These are phyloP conservation scores for Parmelia sp. DNA, from an alignment of 495 filamentous ascomycete genomes.

Conservation along the genomic window DNA sequence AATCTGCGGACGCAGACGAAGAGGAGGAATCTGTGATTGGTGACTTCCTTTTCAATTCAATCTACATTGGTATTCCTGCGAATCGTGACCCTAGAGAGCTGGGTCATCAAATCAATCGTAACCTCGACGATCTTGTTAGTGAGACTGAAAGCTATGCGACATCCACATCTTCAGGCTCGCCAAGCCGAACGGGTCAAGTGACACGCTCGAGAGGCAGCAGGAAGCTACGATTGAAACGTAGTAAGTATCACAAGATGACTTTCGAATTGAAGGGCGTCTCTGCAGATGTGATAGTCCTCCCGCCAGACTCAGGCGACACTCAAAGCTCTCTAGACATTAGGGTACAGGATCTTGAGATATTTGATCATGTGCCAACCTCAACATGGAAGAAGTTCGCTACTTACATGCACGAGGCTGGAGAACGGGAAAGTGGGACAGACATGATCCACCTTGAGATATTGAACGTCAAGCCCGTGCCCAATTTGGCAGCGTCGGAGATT, in stretches of 20 bases:
- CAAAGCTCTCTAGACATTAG: conserved; percentile 80
- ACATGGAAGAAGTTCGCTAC: conserved; percentile 98
- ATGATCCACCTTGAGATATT: conserved; percentile 88
- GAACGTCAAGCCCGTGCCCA: conserved; percentile 76
- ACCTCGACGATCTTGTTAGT: conserved; percentile 77
- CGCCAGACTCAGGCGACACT: conserved; percentile 68
- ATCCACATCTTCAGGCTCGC: conserved; percentile 54
- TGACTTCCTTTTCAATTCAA: conserved; percentile 96
- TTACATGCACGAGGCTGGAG: conserved; percentile 79
- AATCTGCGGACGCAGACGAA: conserved; percentile 47
- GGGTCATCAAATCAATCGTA: conserved; percentile 73
- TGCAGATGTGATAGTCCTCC: conserved; percentile 77
- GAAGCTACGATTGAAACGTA: conserved; percentile 69
- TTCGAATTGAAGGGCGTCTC: conserved; percentile 87
- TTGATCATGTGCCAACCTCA: conserved; percentile 89
- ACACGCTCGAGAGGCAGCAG: conserved; percentile 42
- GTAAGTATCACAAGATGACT: conserved; percentile 88
- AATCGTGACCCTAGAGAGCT: conserved; percentile 79
- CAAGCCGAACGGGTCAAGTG: conserved; percentile 45
- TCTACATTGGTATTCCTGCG: conserved; percentile 89
- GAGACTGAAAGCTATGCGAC: conserved; percentile 85
- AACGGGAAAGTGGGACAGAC: conserved; percentile 72
- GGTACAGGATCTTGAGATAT: conserved; percentile 77
- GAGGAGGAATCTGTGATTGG: conserved; percentile 84
- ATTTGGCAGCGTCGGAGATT: conserved; percentile 82